phyloP scores from a whole-genome alignment of 768 basidiomycete species.

The Russula brevipes region DNA sequence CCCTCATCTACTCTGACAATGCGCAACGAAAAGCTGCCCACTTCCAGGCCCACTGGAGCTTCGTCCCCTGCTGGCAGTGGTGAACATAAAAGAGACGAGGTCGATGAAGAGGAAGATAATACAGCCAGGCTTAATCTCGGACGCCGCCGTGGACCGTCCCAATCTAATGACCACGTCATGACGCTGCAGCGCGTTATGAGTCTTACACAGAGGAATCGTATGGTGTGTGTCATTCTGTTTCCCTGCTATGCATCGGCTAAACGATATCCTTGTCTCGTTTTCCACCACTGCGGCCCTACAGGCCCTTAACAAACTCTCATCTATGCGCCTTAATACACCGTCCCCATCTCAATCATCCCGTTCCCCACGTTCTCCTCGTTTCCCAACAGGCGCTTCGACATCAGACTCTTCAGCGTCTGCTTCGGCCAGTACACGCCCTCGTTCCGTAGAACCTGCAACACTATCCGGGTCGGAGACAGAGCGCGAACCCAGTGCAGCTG shows the following conservation, averaged over 20 bases:
- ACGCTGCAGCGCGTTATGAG: conserved; percentile 66
- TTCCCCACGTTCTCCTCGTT: conserved; percentile 34
- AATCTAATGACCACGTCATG: conserved; percentile 45
- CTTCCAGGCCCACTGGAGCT: conserved; percentile 26
- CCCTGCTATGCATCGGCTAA: background rate
- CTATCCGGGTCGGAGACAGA: conserved; percentile 80
- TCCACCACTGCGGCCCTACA: background rate
- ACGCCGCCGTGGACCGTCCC: conserved; percentile 32
- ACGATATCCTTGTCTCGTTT: background rate
- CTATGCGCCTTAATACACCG: conserved; percentile 52
- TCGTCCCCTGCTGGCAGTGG: conserved; percentile 36
- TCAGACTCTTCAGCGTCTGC: conserved; percentile 32
- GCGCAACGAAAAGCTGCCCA: conserved; percentile 36
- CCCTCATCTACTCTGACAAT: conserved; percentile 34
- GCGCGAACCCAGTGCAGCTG: conserved; percentile 45
- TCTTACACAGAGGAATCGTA: conserved; percentile 65
- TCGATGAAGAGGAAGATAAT: conserved; percentile 54
- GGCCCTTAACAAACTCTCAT: conserved; percentile 48
- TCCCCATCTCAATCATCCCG: conserved; percentile 40
- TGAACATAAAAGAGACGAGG: conserved; percentile 47
- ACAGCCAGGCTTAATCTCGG: conserved; percentile 45
- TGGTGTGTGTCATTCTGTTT: conserved; percentile 44
- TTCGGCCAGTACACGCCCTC: conserved; percentile 32
- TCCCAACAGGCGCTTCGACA: conserved; percentile 26
- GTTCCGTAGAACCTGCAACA: conserved; percentile 27